A percentile compares a stretch with the other conserved stretches of the same genome.
Evolutionary conservation across 305 asterid species (phyloP).

Genomic region (Andrographis paniculata): DNA sequence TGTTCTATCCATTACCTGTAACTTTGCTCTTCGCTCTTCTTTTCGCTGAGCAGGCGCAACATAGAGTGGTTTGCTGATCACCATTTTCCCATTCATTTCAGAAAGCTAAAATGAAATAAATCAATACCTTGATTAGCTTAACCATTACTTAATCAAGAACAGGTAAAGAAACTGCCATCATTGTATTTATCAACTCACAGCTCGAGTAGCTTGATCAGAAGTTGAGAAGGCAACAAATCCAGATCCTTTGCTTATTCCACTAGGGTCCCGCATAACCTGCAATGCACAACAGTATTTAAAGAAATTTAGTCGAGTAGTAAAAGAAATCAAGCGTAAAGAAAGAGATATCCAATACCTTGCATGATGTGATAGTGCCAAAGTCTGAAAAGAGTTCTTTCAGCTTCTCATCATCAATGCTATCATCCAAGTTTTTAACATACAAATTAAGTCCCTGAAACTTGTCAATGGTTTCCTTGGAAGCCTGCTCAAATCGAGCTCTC

Average conservation of each 20-base stretch:
- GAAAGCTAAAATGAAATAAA: constrained; percentile 35
- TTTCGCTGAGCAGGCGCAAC: constrained; percentile 83
- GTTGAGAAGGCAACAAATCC: constrained; percentile 1
- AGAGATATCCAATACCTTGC: not conserved
- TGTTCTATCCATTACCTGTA: constrained; percentile 38
- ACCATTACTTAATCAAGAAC: not conserved
- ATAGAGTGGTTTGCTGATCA: constrained; percentile 65
- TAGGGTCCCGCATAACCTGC: constrained; percentile 1
- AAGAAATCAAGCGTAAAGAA: not conserved
- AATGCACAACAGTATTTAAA: not conserved
- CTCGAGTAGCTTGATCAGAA: not conserved
- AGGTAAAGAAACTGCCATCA: not conserved
- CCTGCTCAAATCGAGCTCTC: not conserved
- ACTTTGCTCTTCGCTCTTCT: constrained; percentile 70
- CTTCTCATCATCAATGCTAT: not conserved
- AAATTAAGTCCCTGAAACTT: not conserved
- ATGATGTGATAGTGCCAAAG: not conserved
- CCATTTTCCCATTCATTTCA: constrained; percentile 68
- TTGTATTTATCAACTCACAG: not conserved
- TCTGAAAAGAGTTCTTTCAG: not conserved
- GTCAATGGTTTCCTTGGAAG: not conserved
- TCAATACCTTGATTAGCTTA: not conserved
- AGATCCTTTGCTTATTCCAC: constrained; percentile 4
- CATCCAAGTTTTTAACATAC: too few relatives aligned
- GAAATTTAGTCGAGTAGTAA: not conserved